Conservation (phyloP, 139 green algal species). For the Chlorella vulgaris region DNA sequence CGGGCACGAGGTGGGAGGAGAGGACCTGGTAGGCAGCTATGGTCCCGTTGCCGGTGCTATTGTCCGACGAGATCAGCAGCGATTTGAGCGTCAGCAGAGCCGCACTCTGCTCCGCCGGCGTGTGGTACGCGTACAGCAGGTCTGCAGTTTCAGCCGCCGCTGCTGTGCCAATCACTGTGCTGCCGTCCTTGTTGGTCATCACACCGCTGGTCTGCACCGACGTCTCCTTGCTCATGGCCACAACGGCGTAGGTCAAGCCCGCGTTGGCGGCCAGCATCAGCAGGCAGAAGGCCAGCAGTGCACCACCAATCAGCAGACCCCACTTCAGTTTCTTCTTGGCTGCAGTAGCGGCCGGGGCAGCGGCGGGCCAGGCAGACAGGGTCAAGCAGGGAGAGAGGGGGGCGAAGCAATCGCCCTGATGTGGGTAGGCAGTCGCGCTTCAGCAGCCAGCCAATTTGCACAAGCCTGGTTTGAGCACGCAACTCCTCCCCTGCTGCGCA, state of each 20-base stretch:
- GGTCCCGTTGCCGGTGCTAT: too few species aligned
- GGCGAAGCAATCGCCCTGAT: too few species aligned
- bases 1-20: neutral
- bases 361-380: neutral
- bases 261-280: neutral
- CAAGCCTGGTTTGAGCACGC: too few species aligned
- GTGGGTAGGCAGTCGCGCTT: too few species aligned
- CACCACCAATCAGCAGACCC: neutral
- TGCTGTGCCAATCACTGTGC: neutral
- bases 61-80: neutral
- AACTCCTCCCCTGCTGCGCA: too few species aligned
- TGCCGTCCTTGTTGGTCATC: neutral
- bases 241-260: neutral
- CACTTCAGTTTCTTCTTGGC: constrained; percentile 5
- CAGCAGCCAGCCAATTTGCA: too few species aligned
- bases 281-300: neutral
- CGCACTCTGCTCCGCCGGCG: neutral
- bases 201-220: neutral
- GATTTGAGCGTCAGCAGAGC: neutral
- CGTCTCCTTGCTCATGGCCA: neutral
- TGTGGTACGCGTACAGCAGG: neutral
- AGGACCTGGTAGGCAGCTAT: neutral
- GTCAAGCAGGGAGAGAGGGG: neutral
- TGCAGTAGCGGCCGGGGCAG: neutral
- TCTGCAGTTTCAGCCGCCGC: neutral